phyloP scores from a whole-genome alignment of 306 rosid species.

The Cicer judaicum region DNA sequence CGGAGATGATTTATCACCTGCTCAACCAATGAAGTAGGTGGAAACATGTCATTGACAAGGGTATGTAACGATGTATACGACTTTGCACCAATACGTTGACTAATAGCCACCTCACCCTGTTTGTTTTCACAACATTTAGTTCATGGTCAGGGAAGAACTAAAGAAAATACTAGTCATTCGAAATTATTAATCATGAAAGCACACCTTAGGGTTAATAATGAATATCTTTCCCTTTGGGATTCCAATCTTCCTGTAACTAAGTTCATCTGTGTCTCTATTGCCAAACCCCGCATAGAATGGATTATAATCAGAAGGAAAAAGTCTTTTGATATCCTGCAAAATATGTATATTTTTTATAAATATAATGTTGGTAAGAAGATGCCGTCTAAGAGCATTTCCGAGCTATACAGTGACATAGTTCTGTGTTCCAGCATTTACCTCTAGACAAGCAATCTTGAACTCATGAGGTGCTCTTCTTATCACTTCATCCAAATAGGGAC shows the following conservation, averaged over 20 bases:
- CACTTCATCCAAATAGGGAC: conserved; percentile 54
- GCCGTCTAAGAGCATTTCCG: conserved; percentile 17
- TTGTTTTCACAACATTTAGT: conserved; percentile 31
- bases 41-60: conserved; percentile 97
- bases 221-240: conserved; percentile 97
- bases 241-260: conserved; percentile 93
- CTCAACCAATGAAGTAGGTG: conserved; percentile 87
- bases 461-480: conserved; percentile 99
- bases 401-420: conserved; percentile 19
- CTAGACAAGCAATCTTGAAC: conserved; percentile 96
- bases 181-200: conserved; percentile 37
- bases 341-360: not conserved
- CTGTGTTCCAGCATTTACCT: conserved; percentile 60
- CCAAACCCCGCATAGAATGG: conserved; percentile 99
- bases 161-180: not conserved
- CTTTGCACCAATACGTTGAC: conserved; percentile 82
- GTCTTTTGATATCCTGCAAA: conserved; percentile 82
- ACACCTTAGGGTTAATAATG: conserved; percentile 96
- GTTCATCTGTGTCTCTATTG: conserved; percentile 95
- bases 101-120: conserved; percentile 97
- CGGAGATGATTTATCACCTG: conserved; percentile 62
- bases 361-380: conserved; percentile 21
- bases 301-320: conserved; percentile 90
- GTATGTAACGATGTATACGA: conserved; percentile 96
- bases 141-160: conserved; percentile 10